These are phyloP conservation scores for Tribonema minus DNA, from an alignment of 108 stramenopile genomes.

Conservation along the genomic window DNA sequence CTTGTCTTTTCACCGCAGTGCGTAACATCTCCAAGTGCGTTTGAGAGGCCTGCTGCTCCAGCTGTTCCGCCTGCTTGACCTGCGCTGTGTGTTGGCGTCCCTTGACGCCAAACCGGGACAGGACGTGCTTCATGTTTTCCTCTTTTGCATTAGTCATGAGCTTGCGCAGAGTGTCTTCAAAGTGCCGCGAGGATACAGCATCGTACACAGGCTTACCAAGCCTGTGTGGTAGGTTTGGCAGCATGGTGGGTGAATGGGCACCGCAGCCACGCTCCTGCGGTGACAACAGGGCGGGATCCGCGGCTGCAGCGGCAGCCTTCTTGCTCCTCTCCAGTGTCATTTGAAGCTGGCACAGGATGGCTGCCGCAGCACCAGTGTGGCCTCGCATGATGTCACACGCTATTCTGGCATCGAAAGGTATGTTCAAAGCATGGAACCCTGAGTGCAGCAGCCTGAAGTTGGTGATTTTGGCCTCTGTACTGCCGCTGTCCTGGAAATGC, in stretches of 20 bases:
- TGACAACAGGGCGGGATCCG: not conserved
- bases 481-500: slow-evolving; percentile 10
- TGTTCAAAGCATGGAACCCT: slow-evolving; percentile 16
- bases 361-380: slow-evolving; percentile 4
- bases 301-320: not conserved
- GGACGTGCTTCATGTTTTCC: slow-evolving; percentile 1
- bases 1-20: too few species aligned
- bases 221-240: slow-evolving; percentile 37
- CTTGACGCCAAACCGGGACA: not conserved
- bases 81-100: not conserved
- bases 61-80: not conserved
- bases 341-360: slow-evolving; percentile 35
- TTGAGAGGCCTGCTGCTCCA: not conserved
- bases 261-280: too few species aligned
- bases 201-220: slow-evolving; percentile 26
- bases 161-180: not conserved
- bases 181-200: not conserved
- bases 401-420: slow-evolving; percentile 36
- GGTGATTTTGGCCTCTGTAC: slow-evolving; percentile 35
- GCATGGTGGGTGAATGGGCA: not conserved
- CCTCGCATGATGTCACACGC: slow-evolving; percentile 43
- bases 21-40: not conserved
- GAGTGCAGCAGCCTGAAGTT: slow-evolving; percentile 44
- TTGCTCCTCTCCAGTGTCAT: slow-evolving; percentile 20
- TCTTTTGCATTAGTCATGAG: not conserved